Evolutionary conservation across 75 land plant genomes (phyloP), one percentile per base, ranked within the genome.

Genomic region (Cunninghamia lanceolata): DNA sequence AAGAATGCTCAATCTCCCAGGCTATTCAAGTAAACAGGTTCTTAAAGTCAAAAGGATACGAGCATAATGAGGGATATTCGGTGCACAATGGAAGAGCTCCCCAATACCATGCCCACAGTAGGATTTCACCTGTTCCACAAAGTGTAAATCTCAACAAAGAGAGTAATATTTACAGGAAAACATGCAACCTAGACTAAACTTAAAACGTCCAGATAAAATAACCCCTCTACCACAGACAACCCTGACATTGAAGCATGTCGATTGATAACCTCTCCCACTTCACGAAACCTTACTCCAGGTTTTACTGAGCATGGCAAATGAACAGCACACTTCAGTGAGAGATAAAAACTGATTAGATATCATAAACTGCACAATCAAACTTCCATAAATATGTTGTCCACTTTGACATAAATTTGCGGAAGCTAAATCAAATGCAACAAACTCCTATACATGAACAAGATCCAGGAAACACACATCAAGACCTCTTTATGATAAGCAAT

Each of bases 31-130:
- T 32, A 39, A 43, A 32, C 35, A 34, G 16, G 36, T 34, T 1
- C 7, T 30, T 30, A 28, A 28, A 84, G 25, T 4, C 75, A 74
- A 77, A 82, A 89, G 93, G 96, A 93, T 96, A 97, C 98, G 96
- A 46, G 86, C 90, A 92, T 98, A 98, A 86, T 98, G 99, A 21
- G 99, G 99, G 52, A 98, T 96, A 86, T 96, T 98, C 28, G 99
- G 99, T 19, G 99, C 99, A 91, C 99, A 98, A 84, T 98, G 99
- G 87, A 98, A 98, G 28, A 98, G 92, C 90, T 98, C 99, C 43
- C 99, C 99, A 87, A 98, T 95, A 85, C 99, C 99, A 93, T 97
- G 99, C 25, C 99, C 99, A 87, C 99, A 97, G 86, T 96, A 96
- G 79, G 99, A 98, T 88, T 91, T 98, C 34, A 96, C 99, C 99